Conservation (phyloP, 352 stramenopile genomes). For the Sclerospora graminicola region DNA sequence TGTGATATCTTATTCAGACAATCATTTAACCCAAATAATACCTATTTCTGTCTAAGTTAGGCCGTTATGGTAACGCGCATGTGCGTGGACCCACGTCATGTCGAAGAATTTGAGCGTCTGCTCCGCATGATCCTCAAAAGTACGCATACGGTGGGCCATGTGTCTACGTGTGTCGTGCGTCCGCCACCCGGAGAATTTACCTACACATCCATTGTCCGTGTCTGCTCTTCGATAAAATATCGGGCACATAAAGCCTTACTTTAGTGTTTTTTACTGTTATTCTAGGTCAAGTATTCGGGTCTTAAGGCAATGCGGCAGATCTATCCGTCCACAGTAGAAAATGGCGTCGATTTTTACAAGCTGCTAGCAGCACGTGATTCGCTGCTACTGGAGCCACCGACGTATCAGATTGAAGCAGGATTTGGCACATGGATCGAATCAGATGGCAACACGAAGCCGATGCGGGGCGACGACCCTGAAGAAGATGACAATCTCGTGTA, state of each 20-base stretch:
- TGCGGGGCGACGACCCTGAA: slow-evolving; percentile 55
- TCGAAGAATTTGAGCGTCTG: slow-evolving; percentile 72
- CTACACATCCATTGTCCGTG: slow-evolving; percentile 74
- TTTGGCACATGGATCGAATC: slow-evolving; percentile 81
- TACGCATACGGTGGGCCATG: slow-evolving; percentile 66
- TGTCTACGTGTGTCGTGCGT: slow-evolving; percentile 76
- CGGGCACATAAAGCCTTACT: background rate
- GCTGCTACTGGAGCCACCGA: slow-evolving; percentile 63
- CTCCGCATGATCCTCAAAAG: slow-evolving; percentile 74
- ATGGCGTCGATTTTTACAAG: slow-evolving; percentile 69
- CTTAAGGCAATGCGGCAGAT: slow-evolving; percentile 64
- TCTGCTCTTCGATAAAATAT: background rate
- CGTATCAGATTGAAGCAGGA: slow-evolving; percentile 76
- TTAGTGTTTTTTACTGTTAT: background rate
- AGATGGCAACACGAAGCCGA: slow-evolving; percentile 67
- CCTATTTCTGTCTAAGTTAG: slow-evolving; percentile 12
- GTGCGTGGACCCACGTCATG: slow-evolving; percentile 57
- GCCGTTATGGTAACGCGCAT: slow-evolving; percentile 79
- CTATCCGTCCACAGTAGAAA: slow-evolving; percentile 54
- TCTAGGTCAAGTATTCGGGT: slow-evolving; percentile 71
- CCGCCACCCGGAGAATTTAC: slow-evolving; percentile 60
- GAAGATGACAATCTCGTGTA: slow-evolving; percentile 64
- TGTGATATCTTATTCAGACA: too few species aligned
- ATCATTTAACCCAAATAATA: background rate
- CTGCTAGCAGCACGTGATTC: slow-evolving; percentile 63